phyloP scores from a whole-genome alignment of 2,329 filamentous ascomycete genomes.

The Calonectria fujianensis region DNA sequence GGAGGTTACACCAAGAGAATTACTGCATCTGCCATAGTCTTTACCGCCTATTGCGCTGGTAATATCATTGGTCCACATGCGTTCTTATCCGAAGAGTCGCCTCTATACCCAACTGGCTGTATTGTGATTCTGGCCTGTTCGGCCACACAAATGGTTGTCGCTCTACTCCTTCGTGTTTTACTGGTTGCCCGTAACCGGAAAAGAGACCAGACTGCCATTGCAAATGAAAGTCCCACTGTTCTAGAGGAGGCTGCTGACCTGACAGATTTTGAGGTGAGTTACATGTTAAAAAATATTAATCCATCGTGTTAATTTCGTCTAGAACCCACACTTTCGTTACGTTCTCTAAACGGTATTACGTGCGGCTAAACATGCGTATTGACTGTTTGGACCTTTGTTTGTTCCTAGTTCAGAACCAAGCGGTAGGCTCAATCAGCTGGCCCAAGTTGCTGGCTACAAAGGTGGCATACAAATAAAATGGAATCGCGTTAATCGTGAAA shows the following conservation, averaged over 20 bases:
- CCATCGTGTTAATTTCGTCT: not conserved
- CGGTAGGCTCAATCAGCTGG: no score
- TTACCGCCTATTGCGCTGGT: slow-evolving; percentile 63
- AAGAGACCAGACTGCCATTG: slow-evolving; percentile 37
- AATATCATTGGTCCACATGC: slow-evolving; percentile 57
- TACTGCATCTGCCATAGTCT: slow-evolving; percentile 67
- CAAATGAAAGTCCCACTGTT: not conserved
- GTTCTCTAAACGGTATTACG: not conserved
- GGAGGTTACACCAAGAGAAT: slow-evolving; percentile 69
- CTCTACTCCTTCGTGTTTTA: slow-evolving; percentile 40
- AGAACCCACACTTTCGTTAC: slow-evolving; percentile 37
- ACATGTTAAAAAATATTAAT: no score
- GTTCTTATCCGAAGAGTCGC: slow-evolving; percentile 66
- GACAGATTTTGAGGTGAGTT: slow-evolving; percentile 51
- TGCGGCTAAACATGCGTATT: not conserved
- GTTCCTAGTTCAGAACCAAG: no score
- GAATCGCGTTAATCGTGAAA: no score
- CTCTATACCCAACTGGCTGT: slow-evolving; percentile 70
- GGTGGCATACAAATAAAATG: no score
- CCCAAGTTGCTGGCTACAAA: no score
- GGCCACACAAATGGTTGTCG: slow-evolving; percentile 45
- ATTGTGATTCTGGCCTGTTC: slow-evolving; percentile 57
- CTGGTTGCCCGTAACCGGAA: slow-evolving; percentile 41
- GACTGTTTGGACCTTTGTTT: not conserved
- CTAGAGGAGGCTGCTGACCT: slow-evolving; percentile 37